Conservation (phyloP, 1,139 yeast genomes). For the Lodderomyces pseudojiufengensis region DNA sequence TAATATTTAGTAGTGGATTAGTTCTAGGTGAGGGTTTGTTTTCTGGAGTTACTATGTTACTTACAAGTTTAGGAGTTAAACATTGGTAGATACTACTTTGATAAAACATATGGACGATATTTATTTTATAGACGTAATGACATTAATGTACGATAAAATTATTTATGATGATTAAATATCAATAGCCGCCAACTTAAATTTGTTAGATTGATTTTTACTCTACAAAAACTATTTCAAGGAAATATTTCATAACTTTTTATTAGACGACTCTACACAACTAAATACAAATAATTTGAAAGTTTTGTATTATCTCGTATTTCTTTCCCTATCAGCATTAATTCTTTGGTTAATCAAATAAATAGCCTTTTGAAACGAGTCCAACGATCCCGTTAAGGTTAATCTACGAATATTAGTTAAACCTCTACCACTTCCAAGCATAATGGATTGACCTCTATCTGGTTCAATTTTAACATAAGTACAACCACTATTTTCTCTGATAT, state of each 20-base stretch:
- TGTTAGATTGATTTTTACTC: too few species aligned
- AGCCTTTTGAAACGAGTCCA: constrained; percentile 72
- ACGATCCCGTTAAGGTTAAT: constrained; percentile 67
- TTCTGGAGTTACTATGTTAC: constrained; percentile 74
- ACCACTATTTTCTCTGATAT: constrained; percentile 73
- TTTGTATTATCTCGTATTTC: constrained; percentile 26
- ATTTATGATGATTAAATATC: too few species aligned
- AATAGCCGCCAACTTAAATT: too few species aligned
- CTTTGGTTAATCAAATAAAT: constrained; percentile 73
- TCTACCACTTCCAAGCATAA: constrained; percentile 54
- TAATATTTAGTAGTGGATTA: constrained; percentile 86
- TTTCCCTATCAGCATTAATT: constrained; percentile 61
- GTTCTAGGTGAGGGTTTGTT: constrained; percentile 92
- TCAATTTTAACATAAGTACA: constrained; percentile 69
- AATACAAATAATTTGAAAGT: too few species aligned
- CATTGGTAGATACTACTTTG: constrained; percentile 32
- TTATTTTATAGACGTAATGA: too few species aligned
- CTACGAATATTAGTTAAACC: constrained; percentile 58
- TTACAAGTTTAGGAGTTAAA: constrained; percentile 59
- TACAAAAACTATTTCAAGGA: too few species aligned
- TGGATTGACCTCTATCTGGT: constrained; percentile 45
- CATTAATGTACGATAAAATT: too few species aligned
- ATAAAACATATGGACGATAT: too few species aligned
- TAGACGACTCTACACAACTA: too few species aligned
- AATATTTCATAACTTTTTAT: too few species aligned